Evolutionary conservation across 169 alveolate species (phyloP), one percentile per base, ranked within the genome.

Genomic region (Ichthyophthirius multifiliis): DNA sequence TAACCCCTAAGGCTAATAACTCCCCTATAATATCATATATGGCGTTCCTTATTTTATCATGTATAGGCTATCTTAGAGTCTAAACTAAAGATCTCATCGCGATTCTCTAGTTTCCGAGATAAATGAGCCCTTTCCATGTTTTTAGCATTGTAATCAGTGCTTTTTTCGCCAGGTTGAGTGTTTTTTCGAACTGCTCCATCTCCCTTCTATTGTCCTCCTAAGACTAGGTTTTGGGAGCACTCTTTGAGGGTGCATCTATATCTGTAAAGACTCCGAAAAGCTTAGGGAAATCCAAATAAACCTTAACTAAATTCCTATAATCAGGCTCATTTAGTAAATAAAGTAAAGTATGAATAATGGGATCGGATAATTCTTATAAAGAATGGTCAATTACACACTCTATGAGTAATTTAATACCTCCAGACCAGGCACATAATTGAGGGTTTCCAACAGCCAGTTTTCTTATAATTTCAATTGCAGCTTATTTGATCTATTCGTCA

Each of bases 221-320:
- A 27, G 39, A 20, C 30, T 48, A 18, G 9, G 27, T 20, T 31
- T 31, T 37, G 4, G 43, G 43, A 16, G 15, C 35, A 39, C 35
- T 30, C 6, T 80, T 76, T 5, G 65, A 30, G 2, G 86, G 86
- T 9, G 65, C 65, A 41, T 80, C 86, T 3, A 80, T 80, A 45
- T 80, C 86, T 6, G 86, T 80, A 41, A 80, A 80, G 6, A 80
- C 48, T 16, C 79, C 62, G 55, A 80, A 80, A 47, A 76, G 27
- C 35, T 71, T 80, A 27, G 86, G 67, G 34, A 80, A 67, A 80
- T 80, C 86, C n/a, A 80, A 67, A 80, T 80, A 80, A 44, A 71
- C 67, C 37, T 75, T 44, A 6, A 80, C 71, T 37, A 71, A 45
- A 18, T 65, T 48, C 39, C 86, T 46, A 27, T 65, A 71, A 9